Conservation (phyloP, 2,329 filamentous ascomycete genomes). For the Claviceps sp. region DNA sequence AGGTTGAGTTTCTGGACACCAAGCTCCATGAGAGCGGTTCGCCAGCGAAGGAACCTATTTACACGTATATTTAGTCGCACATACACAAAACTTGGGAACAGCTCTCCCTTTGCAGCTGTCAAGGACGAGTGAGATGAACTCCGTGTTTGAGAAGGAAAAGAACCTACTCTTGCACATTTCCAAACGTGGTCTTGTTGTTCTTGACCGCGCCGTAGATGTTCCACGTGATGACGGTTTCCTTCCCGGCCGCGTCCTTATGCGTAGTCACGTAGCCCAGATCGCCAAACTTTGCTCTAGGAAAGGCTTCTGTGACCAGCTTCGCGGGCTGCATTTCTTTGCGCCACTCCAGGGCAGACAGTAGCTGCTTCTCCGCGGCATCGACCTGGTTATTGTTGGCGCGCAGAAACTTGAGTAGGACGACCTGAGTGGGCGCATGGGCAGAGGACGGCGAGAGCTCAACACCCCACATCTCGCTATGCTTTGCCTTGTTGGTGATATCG, state of each 20-base stretch:
- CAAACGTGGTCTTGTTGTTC: conserved; percentile 72
- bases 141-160: background rate
- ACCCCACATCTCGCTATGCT: conserved; percentile 76
- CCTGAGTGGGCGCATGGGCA: conserved; percentile 58
- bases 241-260: conserved; percentile 42
- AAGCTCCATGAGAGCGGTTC: conserved; percentile 80
- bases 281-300: conserved; percentile 56
- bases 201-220: conserved; percentile 88
- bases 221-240: conserved; percentile 65
- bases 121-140: background rate
- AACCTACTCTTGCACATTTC: conserved; percentile 62
- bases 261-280: conserved; percentile 69
- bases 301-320: conserved; percentile 49
- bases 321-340: conserved; percentile 62
- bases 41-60: conserved; percentile 73
- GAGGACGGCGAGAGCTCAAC: conserved; percentile 44
- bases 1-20: conserved; percentile 65
- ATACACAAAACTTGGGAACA: background rate
- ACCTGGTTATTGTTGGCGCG: conserved; percentile 75
- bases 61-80: background rate
- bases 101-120: background rate
- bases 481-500: conserved; percentile 40
- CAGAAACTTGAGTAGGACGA: conserved; percentile 86
- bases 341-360: conserved; percentile 70
- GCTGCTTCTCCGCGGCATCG: conserved; percentile 61